phyloP scores from a whole-genome alignment of 2,329 filamentous ascomycete genomes.

The Magnaporthiopsis poae region DNA sequence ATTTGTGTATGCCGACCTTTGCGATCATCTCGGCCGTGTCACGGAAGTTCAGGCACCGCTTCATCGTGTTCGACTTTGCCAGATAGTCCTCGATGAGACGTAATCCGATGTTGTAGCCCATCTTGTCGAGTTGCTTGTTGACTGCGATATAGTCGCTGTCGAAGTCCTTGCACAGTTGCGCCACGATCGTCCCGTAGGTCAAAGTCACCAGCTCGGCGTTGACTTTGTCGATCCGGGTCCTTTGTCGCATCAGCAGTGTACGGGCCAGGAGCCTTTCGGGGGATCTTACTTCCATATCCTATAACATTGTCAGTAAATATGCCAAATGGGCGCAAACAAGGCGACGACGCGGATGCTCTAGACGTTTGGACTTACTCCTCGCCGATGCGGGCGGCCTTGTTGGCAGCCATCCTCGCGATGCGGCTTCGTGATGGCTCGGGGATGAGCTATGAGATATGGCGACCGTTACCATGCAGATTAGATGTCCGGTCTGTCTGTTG shows the following conservation, averaged over 20 bases:
- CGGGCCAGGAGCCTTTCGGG: neutral
- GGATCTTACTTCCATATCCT: conserved; percentile 84
- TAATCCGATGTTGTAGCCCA: conserved; percentile 97
- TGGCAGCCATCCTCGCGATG: conserved; percentile 40
- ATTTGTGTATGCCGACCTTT: conserved; percentile 41
- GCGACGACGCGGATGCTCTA: conserved; percentile 1
- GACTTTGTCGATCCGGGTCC: conserved; percentile 91
- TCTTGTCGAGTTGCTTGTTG: conserved; percentile 95
- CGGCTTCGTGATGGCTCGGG: neutral
- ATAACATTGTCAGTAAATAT: conserved; percentile 21
- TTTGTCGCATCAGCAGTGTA: conserved; percentile 28
- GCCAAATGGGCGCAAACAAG: conserved; percentile 7
- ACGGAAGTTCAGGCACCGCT: conserved; percentile 81
- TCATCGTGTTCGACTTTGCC: conserved; percentile 83
- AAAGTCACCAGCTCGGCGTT: conserved; percentile 94
- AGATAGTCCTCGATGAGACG: conserved; percentile 95
- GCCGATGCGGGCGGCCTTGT: conserved; percentile 50
- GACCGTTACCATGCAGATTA: neutral
- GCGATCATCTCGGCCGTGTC: conserved; percentile 96
- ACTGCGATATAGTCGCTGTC: conserved; percentile 89
- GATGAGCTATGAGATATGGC: neutral
- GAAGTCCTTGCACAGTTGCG: conserved; percentile 92
- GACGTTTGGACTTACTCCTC: conserved; percentile 42
- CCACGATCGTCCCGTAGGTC: conserved; percentile 95
- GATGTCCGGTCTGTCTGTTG: neutral